These are phyloP conservation scores for Sparassis latifolia DNA, from an alignment of 1,284 basidiomycete genomes.

Conservation along the genomic window DNA sequence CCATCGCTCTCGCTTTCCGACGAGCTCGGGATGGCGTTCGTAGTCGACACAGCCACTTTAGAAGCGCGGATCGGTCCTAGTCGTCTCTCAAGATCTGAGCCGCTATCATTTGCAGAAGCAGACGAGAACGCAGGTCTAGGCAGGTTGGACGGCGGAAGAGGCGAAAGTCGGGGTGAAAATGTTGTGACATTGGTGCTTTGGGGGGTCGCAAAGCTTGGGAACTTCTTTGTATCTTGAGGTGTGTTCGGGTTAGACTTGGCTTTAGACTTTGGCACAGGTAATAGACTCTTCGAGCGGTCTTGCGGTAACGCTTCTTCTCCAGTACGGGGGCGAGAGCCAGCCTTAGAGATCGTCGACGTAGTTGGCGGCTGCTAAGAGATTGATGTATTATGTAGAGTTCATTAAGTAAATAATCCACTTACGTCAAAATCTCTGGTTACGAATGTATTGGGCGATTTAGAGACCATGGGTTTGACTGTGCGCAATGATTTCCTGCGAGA, in stretches of 20 bases:
- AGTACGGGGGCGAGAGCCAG: too few relatives aligned
- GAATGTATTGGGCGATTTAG: conserved; percentile 2
- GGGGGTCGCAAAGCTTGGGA: background rate
- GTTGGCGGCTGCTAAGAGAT: too few relatives aligned
- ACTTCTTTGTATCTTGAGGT: background rate
- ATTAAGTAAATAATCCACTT: too few relatives aligned
- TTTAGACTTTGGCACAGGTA: conserved; percentile 4
- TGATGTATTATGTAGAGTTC: too few relatives aligned
- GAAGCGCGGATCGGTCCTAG: conserved; percentile 23
- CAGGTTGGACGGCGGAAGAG: conserved; percentile 10
- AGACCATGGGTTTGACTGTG: conserved; percentile 12
- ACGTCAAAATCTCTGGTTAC: background rate
- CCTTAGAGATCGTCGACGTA: too few relatives aligned
- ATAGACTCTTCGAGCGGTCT: background rate
- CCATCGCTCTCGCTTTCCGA: conserved; percentile 30
- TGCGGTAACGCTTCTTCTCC: background rate
- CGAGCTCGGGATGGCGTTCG: conserved; percentile 42
- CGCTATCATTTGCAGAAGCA: conserved; percentile 17
- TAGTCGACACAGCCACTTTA: conserved; percentile 45
- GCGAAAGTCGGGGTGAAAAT: conserved; percentile 1
- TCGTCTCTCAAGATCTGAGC: conserved; percentile 23
- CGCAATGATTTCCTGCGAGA: conserved; percentile 11
- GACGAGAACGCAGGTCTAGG: conserved; percentile 5
- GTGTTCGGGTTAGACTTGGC: conserved; percentile 14
- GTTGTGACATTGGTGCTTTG: background rate